These are phyloP conservation scores for Raphanus sativus DNA, from an alignment of 345 rosid genomes.

Conservation along the genomic window DNA sequence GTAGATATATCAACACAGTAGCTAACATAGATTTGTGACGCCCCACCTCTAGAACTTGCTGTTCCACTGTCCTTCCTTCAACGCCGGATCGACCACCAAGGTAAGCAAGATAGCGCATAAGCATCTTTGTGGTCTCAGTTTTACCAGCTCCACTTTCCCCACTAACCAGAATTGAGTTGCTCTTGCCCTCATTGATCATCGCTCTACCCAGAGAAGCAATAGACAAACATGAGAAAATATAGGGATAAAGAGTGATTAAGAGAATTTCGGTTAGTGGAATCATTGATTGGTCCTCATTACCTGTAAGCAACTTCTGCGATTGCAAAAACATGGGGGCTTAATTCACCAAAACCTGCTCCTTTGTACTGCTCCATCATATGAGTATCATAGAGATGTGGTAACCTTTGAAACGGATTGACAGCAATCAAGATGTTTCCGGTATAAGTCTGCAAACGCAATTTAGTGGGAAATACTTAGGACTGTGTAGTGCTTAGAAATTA, in stretches of 20 bases:
- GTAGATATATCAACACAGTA: slow-evolving; percentile 4
- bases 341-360: slow-evolving; percentile 97
- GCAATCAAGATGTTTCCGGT: slow-evolving; percentile 98
- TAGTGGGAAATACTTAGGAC: slow-evolving; percentile 22
- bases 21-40: slow-evolving; percentile 8
- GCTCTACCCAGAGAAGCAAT: slow-evolving; percentile 55
- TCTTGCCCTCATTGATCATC: slow-evolving; percentile 97
- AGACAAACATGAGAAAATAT: slow-evolving; percentile 33
- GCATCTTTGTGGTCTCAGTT: slow-evolving; percentile 99
- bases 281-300: slow-evolving; percentile 40
- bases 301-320: slow-evolving; percentile 99
- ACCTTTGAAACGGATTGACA: slow-evolving; percentile 97
- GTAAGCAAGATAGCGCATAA: slow-evolving; percentile 97
- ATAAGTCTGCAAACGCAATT: slow-evolving; percentile 65
- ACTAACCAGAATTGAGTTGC: slow-evolving; percentile 98
- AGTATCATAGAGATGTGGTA: slow-evolving; percentile 96
- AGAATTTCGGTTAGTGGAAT: not conserved
- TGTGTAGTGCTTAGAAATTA: slow-evolving; percentile 4
- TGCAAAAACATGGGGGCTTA: slow-evolving; percentile 98
- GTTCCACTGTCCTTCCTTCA: slow-evolving; percentile 99
- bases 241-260: slow-evolving; percentile 8
- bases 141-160: slow-evolving; percentile 99
- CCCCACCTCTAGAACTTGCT: slow-evolving; percentile 98
- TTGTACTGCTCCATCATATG: slow-evolving; percentile 99
- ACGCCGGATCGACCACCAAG: slow-evolving; percentile 99